These are phyloP conservation scores for Omphalotus guepiniiformis DNA, from an alignment of 768 basidiomycete species.

Conservation along the genomic window DNA sequence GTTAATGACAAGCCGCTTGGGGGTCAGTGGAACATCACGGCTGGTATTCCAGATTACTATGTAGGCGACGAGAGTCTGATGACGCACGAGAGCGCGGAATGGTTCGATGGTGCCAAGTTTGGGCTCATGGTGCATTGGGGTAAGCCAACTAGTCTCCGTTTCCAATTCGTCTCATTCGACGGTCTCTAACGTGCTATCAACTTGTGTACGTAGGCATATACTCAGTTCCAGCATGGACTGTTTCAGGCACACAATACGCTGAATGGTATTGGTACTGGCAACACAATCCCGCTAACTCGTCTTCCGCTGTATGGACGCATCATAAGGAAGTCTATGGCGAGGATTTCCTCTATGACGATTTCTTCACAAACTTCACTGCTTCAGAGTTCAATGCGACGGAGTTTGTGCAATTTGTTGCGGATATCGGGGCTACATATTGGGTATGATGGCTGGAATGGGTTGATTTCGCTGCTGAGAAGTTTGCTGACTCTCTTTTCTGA, in stretches of 20 bases:
- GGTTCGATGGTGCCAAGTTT: constrained; percentile 12
- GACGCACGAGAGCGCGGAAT: constrained; percentile 11
- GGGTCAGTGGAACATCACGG: not conserved
- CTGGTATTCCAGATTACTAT: constrained; percentile 9
- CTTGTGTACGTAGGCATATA: constrained; percentile 13
- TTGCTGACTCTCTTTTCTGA: not conserved
- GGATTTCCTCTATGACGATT: constrained; percentile 42
- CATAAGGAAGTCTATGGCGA: constrained; percentile 16
- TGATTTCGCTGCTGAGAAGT: not conserved
- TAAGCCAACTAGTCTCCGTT: too few relatives aligned
- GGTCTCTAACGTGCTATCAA: not conserved
- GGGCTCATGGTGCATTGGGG: constrained; percentile 30
- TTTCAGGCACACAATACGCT: constrained; percentile 10
- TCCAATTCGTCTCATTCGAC: not conserved
- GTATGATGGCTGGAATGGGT: too few relatives aligned
- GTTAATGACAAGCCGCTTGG: not conserved
- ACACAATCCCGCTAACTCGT: constrained; percentile 10
- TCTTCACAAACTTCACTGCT: constrained; percentile 41
- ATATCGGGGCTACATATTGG: constrained; percentile 9
- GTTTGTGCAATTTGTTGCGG: constrained; percentile 8
- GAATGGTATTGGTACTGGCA: constrained; percentile 13
- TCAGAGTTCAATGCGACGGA: constrained; percentile 26
- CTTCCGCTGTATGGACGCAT: constrained; percentile 9
- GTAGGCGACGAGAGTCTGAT: constrained; percentile 8
- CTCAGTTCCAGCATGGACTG: constrained; percentile 31